Percentiles rank a stretch among this genome's conserved stretches.
These are phyloP conservation scores for Pseudocercospora crystallina DNA, from an alignment of 2,329 filamentous ascomycete genomes.

Conservation along the genomic window DNA sequence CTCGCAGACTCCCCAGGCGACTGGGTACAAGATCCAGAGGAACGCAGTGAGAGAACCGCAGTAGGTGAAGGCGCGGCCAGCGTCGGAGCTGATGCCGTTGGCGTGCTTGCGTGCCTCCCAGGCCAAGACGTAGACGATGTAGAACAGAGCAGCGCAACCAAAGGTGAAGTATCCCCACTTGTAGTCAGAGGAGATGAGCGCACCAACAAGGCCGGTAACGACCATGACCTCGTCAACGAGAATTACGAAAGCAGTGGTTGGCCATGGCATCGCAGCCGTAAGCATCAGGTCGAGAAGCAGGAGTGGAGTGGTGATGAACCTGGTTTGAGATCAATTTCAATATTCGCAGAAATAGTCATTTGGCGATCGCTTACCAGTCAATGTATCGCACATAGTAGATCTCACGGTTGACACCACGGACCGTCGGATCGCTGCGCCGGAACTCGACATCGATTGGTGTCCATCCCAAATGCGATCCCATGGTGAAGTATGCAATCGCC, in stretches of 20 bases:
- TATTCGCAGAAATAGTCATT: background rate
- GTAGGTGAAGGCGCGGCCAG: slow-evolving; percentile 55
- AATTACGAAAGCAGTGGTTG: slow-evolving; percentile 62
- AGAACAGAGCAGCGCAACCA: slow-evolving; percentile 50
- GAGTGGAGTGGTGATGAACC: slow-evolving; percentile 62
- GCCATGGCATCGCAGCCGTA: slow-evolving; percentile 64
- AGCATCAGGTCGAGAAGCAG: slow-evolving; percentile 63
- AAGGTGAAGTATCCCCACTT: slow-evolving; percentile 69
- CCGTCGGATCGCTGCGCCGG: slow-evolving; percentile 43
- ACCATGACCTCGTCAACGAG: slow-evolving; percentile 67
- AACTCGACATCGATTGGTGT: slow-evolving; percentile 64
- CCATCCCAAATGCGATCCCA: slow-evolving; percentile 66
- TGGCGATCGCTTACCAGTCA: slow-evolving; percentile 48
- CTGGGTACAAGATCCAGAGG: slow-evolving; percentile 65
- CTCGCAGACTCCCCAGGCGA: slow-evolving; percentile 62
- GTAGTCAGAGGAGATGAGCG: slow-evolving; percentile 61
- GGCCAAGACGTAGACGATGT: slow-evolving; percentile 60
- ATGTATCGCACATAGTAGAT: slow-evolving; percentile 69
- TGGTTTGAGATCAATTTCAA: background rate
- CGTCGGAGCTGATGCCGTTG: slow-evolving; percentile 52
- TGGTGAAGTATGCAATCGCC: slow-evolving; percentile 64
- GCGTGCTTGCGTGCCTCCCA: slow-evolving; percentile 60
- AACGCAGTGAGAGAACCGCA: slow-evolving; percentile 60
- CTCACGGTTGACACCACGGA: slow-evolving; percentile 56
- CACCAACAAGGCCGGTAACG: slow-evolving; percentile 64